Conservation (phyloP, 768 basidiomycete species). For the Neoboletus subvelutipes region DNA sequence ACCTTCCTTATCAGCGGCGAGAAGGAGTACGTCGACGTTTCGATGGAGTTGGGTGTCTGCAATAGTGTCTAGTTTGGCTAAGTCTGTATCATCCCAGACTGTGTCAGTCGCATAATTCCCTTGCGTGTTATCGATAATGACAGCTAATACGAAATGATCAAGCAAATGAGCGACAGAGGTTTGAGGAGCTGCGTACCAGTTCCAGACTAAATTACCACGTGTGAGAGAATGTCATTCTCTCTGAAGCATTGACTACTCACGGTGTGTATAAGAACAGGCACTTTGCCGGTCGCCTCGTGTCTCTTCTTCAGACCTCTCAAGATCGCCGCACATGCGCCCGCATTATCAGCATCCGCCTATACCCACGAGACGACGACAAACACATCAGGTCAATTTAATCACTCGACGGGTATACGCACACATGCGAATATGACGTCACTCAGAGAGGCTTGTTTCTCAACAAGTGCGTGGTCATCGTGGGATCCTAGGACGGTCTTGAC, state of each 20-base stretch:
- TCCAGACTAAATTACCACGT: constrained; percentile 42
- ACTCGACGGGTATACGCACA: constrained; percentile 24
- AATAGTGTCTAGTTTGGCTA: constrained; percentile 46
- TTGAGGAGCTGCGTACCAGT: constrained; percentile 35
- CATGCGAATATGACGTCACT: constrained; percentile 46
- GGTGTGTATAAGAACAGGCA: constrained; percentile 59
- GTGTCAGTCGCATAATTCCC: constrained; percentile 38
- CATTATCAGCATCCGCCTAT: constrained; percentile 50
- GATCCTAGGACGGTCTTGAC: constrained; percentile 41
- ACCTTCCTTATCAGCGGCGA: constrained; percentile 52
- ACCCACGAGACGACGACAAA: background rate
- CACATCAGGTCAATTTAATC: background rate
- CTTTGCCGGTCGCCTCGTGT: constrained; percentile 39
- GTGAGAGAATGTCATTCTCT: background rate
- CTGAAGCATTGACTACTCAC: constrained; percentile 35
- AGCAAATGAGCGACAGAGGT: background rate
- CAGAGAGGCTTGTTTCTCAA: constrained; percentile 44
- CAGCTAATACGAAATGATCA: constrained; percentile 28
- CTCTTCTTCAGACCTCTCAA: constrained; percentile 53
- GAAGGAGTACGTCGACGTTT: constrained; percentile 46
- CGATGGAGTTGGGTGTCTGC: constrained; percentile 48
- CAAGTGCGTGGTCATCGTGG: constrained; percentile 39
- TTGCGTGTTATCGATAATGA: constrained; percentile 44
- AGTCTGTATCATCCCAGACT: constrained; percentile 51
- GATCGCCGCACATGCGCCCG: constrained; percentile 43